Evolutionary conservation across 148 eudicot genomes (phyloP), one percentile per base, ranked within the genome.

Genomic region (Bassia scoparia): DNA sequence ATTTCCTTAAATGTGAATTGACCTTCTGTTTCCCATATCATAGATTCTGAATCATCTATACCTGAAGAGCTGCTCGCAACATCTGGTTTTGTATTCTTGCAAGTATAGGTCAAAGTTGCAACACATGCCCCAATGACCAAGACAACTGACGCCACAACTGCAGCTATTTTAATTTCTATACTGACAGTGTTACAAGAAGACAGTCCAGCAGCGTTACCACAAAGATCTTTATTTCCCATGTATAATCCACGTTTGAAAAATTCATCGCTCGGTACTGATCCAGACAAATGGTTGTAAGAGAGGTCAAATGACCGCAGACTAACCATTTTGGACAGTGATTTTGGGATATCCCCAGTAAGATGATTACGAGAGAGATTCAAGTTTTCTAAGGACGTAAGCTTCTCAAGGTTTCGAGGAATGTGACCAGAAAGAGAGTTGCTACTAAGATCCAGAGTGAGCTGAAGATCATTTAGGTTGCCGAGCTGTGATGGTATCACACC

Each of bases 281-380:
- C 98, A 5, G 82, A 78, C 74, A 93, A 76, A 11, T 77, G 52
- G 63, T 93, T 93, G 78, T 83, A 84, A 27, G 98, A 89, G 53
- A 91, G 80, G 75, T 94, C 97, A 46, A 94, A 58, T 8, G 33
- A 53, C 50, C 30, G 70, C 72, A 94, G 72, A 34, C 97, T 91
- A 53, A 71, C 53, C 96, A 94, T 86, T 61, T 34, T 70, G 7
- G 84, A 73, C 29, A 93, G 77, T 31, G 86, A 55, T 8, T 76
- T 29, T 56, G 97, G 90, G 70, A 93, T 85, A 7, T 34, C 61
- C 31, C 98, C 97, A 3, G 92, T 83, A 46, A 93, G 85, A 76
- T 83, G 71, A 77, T 93, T 90, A 48, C 85, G 87, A 3, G 98
- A 93, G 15, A 93, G 78, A 74, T 90, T 89, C 74, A 93, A 76